Percentiles rank a stretch among this genome's conserved stretches.
These are phyloP conservation scores for Coemansia sp. DNA, from an alignment of 192 early-diverging fungal genomes.

Conservation along the genomic window DNA sequence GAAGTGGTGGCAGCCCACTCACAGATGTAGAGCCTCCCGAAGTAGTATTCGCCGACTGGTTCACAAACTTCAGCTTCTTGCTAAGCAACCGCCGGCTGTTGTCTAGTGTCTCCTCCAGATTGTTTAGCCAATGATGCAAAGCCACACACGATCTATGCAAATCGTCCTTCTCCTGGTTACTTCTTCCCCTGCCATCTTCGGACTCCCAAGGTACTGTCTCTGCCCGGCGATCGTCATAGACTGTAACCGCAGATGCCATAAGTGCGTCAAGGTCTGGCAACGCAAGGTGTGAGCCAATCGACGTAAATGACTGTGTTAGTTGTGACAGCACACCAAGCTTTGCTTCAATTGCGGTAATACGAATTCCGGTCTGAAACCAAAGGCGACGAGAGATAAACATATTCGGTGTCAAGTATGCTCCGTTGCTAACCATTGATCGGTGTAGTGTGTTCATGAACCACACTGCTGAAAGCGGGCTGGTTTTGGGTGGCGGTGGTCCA, in stretches of 20 bases:
- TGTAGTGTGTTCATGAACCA: conserved; percentile 55
- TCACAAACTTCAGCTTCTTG: conserved; percentile 54
- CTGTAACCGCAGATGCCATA: conserved; percentile 13
- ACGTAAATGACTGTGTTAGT: conserved; percentile 44
- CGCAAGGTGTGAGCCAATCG: conserved; percentile 31
- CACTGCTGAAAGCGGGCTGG: conserved; percentile 47
- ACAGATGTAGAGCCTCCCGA: no score
- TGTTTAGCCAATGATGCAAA: conserved; percentile 54
- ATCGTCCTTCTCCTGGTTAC: conserved; percentile 34
- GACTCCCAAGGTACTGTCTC: conserved; percentile 52
- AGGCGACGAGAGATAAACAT: conserved; percentile 53
- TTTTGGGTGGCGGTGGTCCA: conserved; percentile 45
- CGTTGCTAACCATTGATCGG: conserved; percentile 46
- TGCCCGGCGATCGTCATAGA: conserved; percentile 17
- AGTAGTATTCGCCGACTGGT: neutral
- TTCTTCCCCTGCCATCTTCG: conserved; percentile 20
- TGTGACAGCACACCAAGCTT: conserved; percentile 52
- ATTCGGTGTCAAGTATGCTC: conserved; percentile 46
- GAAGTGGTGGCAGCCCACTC: conserved; percentile 1
- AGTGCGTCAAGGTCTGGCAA: conserved; percentile 36
- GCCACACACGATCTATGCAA: conserved; percentile 53
- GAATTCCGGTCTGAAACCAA: conserved; percentile 55
- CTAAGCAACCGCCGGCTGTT: conserved; percentile 42
- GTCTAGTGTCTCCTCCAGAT: conserved; percentile 46
- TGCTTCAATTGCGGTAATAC: conserved; percentile 51